phyloP scores from a whole-genome alignment of 2,329 filamentous ascomycete genomes.

The Lachnellula cervina region DNA sequence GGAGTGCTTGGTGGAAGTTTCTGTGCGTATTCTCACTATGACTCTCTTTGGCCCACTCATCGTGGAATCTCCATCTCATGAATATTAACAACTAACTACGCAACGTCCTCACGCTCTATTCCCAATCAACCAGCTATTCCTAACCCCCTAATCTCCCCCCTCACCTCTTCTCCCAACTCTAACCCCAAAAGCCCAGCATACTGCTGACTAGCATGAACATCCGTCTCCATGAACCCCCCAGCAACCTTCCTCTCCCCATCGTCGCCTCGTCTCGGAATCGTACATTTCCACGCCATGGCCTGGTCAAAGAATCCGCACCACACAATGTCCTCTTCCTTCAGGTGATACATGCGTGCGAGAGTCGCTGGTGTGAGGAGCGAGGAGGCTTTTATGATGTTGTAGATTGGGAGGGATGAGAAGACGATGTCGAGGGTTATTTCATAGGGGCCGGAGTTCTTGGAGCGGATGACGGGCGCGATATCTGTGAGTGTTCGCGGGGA shows the following conservation, averaged over 20 bases:
- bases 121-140: background rate
- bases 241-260: background rate
- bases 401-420: conserved; percentile 36
- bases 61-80: no score
- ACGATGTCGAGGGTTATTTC: conserved; percentile 50
- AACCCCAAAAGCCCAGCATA: conserved; percentile 34
- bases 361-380: conserved; percentile 34
- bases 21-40: no score
- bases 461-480: conserved; percentile 40
- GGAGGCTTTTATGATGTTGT: conserved; percentile 33
- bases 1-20: no score
- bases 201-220: conserved; percentile 37
- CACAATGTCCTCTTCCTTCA: conserved; percentile 12
- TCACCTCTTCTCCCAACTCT: conserved; percentile 1
- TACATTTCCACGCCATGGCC: conserved; percentile 44
- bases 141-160: background rate
- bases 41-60: no score
- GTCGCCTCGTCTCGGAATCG: conserved; percentile 28
- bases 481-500: conserved; percentile 25
- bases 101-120: no score
- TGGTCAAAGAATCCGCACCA: conserved; percentile 36
- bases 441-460: conserved; percentile 48
- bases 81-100: no score
- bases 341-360: conserved; percentile 31
- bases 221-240: conserved; percentile 29